phyloP scores from a whole-genome alignment of 1,284 basidiomycete species.

The Cutaneotrichosporon cutaneum region DNA sequence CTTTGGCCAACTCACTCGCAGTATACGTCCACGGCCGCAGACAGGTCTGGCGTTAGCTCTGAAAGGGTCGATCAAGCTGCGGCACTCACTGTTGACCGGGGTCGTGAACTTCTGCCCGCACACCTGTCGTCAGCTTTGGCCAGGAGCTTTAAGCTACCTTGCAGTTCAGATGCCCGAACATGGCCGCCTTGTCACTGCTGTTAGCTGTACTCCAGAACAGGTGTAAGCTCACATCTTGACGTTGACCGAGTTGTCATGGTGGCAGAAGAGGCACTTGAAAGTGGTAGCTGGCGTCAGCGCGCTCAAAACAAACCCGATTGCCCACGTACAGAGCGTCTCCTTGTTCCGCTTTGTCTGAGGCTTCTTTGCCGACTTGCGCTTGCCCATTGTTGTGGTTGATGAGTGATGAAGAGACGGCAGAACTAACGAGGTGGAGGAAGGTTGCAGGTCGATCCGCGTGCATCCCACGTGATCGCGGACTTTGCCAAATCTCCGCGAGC shows the following conservation, averaged over 20 bases:
- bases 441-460: neutral
- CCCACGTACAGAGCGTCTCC: constrained; percentile 38
- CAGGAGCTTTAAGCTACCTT: constrained; percentile 24
- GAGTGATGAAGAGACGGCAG: neutral
- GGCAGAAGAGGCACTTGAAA: constrained; percentile 53
- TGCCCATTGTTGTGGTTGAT: constrained; percentile 40
- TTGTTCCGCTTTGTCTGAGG: constrained; percentile 39
- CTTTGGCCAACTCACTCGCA: constrained; percentile 40
- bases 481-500: constrained; percentile 26
- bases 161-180: constrained; percentile 45
- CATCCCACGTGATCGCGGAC: constrained; percentile 31
- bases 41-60: constrained; percentile 36
- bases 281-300: constrained; percentile 37
- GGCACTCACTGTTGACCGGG: constrained; percentile 46
- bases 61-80: neutral
- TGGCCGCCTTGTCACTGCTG: constrained; percentile 41
- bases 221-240: constrained; percentile 41
- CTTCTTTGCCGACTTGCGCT: constrained; percentile 51
- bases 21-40: constrained; percentile 48
- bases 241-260: constrained; percentile 46
- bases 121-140: constrained; percentile 16
- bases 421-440: no score
- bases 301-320: neutral
- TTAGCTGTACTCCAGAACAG: constrained; percentile 12
- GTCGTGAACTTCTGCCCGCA: constrained; percentile 44